Evolutionary conservation across 192 early-diverging fungal genomes (phyloP).

Genomic region (Tieghemiomyces parasiticus): DNA sequence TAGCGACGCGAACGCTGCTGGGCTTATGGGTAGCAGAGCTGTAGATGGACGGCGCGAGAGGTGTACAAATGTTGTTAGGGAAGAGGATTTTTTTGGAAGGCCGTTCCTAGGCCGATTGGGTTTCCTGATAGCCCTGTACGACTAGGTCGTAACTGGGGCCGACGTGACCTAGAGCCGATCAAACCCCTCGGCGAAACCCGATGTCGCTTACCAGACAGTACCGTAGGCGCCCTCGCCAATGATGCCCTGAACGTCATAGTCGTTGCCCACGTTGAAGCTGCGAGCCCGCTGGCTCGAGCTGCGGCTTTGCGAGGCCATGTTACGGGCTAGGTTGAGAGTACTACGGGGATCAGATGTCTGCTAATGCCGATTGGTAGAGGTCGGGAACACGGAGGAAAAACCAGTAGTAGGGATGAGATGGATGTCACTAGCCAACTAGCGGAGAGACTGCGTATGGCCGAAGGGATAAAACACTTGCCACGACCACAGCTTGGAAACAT

Average conservation of each 20-base stretch:
- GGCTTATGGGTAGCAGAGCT: conserved; percentile 71
- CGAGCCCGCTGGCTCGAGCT: conserved; percentile 24
- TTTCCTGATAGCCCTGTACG: no score
- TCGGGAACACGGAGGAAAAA: background rate
- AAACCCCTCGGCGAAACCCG: no score
- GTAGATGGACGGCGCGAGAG: conserved; percentile 16
- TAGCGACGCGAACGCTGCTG: conserved; percentile 72
- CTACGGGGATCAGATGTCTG: background rate
- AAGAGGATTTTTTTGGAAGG: no score
- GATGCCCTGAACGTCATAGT: conserved; percentile 74
- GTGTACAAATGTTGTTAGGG: no score
- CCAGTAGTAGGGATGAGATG: background rate
- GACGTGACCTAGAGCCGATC: no score
- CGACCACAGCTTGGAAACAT: no score
- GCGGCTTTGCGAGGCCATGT: conserved; percentile 11
- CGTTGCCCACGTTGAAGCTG: conserved; percentile 56
- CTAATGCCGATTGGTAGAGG: background rate
- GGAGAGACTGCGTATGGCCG: background rate
- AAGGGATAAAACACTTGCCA: background rate
- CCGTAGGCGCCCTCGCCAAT: conserved; percentile 92
- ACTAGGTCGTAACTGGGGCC: no score
- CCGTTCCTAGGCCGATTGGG: no score
- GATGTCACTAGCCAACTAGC: background rate
- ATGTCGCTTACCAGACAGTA: conserved; percentile 69
- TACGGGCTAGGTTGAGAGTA: background rate